Base-by-base conservation (phyloP, 805 yeast species). In the Metschnikowia kunwiensis region DNA sequence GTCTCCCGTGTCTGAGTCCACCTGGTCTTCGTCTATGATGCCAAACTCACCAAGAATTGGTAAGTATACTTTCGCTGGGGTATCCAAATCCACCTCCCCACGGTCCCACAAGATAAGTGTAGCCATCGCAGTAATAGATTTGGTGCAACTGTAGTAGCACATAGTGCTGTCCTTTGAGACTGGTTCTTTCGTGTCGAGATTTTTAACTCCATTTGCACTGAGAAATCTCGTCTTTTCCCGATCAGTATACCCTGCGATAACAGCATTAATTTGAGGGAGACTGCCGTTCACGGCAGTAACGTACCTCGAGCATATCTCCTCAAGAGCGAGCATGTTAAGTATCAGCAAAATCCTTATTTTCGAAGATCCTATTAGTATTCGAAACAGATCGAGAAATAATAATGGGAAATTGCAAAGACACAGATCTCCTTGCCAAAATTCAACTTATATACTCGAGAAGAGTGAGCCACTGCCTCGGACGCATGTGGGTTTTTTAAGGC, bases 81-180 rank as follows among this genome's bases (percentile, higher is more conserved):
- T 51, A 30, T 67, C 70, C 31, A 68, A 44, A 5, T 58, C 54
- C 5, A 68, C 42, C 25, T 44, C 42, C 0, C 63, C 65, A 18
- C 53, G 53, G 21, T 65, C 68, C 26, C 52, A 53, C 16, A 68
- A 54, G 17, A 55, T 53, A 22, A 67, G 50, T n/a, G 60, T 42
- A 3, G 64, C 71, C 51, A 61, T 56, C 6, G 38, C 57, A 1
- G 73, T 49, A 40, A 49, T 47, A 5, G 46, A 22, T 34, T 49
- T 49, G 14, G 53, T 49, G 18, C 51, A 47, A 24, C 50, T 44
- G 30, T 36, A 49, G 13, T 38, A 31, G 8, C 47, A 31, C 34
- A 49, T 13, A 28, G 21, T 32, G 30, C 38, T 30, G 17, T 49
- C 47, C 11, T 16, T 25, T 7, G 22, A n/a, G 10, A 29, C 47